These are phyloP conservation scores for Penicillium digitatum DNA, from an alignment of 2,329 filamentous ascomycete species.

Conservation along the genomic window DNA sequence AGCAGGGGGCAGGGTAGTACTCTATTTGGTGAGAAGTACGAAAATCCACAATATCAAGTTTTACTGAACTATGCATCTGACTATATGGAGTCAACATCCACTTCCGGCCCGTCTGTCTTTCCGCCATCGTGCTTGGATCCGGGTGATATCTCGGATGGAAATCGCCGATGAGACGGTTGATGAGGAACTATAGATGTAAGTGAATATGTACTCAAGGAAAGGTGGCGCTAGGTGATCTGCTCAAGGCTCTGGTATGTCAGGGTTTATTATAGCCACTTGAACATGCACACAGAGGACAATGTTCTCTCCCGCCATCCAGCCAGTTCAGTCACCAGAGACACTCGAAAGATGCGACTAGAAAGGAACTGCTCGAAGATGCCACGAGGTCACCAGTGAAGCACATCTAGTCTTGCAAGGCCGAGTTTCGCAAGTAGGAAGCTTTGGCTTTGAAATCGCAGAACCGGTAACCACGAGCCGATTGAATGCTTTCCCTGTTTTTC, in stretches of 20 bases:
- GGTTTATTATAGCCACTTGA: constrained; percentile 14
- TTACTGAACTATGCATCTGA: background rate
- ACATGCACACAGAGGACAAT: constrained; percentile 25
- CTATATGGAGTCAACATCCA: background rate
- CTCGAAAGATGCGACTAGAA: no score
- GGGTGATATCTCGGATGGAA: background rate
- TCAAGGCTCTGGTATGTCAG: background rate
- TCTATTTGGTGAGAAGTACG: background rate
- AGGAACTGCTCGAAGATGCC: no score
- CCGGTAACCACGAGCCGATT: constrained; percentile 30
- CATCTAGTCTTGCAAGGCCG: constrained; percentile 31
- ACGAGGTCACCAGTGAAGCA: constrained; percentile 29
- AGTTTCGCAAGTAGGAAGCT: constrained; percentile 32
- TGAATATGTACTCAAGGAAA: background rate
- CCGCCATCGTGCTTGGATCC: background rate
- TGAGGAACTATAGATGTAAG: background rate
- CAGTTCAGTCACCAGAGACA: no score
- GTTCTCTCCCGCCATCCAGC: no score
- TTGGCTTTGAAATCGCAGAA: constrained; percentile 28
- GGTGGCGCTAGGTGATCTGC: background rate
- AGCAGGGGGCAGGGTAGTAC: background rate
- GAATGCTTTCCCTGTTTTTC: constrained; percentile 26
- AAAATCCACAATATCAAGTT: background rate
- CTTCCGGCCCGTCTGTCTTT: background rate
- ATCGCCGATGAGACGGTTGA: background rate